Base-by-base conservation (phyloP, 2,329 filamentous ascomycete species). In the Teratosphaeriaceae sp. region DNA sequence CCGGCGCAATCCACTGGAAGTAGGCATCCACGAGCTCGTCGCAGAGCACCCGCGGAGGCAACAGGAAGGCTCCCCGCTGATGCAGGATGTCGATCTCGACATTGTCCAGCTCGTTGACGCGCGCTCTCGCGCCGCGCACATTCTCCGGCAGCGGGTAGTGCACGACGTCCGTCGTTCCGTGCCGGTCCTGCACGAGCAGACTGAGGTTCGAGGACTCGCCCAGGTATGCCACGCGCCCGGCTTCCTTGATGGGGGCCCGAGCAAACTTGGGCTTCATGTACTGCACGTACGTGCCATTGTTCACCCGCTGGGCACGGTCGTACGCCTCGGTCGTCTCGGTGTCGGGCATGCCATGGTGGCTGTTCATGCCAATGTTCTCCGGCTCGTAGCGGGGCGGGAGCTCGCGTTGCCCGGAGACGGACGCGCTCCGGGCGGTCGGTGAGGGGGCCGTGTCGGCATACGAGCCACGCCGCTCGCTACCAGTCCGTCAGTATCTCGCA, bases 231-330 rank as follows among this genome's bases (percentile, higher is more conserved):
- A 97, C 90, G 46, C 90, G 79, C 34, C 90, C 90, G 29, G 90
- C 88, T 67, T 97, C 90, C 56, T 90, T 96, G 64, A 97, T 97
- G 11, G 92, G 90, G 3, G 90, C 92, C 45, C 90, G 78, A 2
- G 88, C 90, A 63, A 97, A 96, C 63, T 94, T 95, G 23, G 90
- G 90, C 70, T 96, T 97, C 86, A 96, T 95, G 59, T 95, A 80
- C 62, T 94, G 85, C 46, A 85, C 76, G 60, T 88, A 94, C 30
- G 84, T 88, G 45, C 79, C 78, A 52, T 83, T 84, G 56, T 88
- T 82, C 33, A 82, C 75, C 44, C 84, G 79, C 61, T 92, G 83
- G 65, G 89, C 84, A 55, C 82, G 81, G 47, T 79, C 82, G 62
- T 94, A 88, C 15, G 82, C 80, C 48, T 90, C 85, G 13, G 85